Conservation (phyloP, 2,329 filamentous ascomycete genomes). For the Pyricularia sp. region DNA sequence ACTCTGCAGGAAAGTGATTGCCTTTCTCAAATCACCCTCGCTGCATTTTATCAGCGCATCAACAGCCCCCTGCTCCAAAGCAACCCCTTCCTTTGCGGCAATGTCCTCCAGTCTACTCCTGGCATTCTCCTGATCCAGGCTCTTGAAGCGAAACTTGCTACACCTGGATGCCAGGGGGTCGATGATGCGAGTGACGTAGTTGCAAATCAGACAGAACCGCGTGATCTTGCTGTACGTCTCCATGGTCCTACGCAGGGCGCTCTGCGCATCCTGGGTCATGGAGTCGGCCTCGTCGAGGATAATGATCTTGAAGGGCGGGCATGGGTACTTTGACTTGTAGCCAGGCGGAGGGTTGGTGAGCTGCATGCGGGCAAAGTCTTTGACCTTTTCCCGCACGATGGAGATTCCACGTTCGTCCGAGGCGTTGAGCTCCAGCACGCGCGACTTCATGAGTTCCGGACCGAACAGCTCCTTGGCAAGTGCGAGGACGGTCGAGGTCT, state of each 20-base stretch:
- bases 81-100: conserved; percentile 67
- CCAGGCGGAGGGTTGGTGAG: conserved; percentile 70
- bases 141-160: conserved; percentile 97
- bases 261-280: conserved; percentile 98
- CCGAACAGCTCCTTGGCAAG: conserved; percentile 97
- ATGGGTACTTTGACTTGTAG: conserved; percentile 68
- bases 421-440: conserved; percentile 98
- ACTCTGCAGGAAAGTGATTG: conserved; percentile 92
- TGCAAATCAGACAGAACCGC: conserved; percentile 94
- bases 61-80: conserved; percentile 67
- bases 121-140: conserved; percentile 78
- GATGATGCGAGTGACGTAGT: conserved; percentile 97
- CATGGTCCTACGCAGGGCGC: conserved; percentile 88
- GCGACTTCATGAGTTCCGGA: conserved; percentile 81
- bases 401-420: conserved; percentile 97
- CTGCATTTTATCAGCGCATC: conserved; percentile 79
- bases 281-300: conserved; percentile 96
- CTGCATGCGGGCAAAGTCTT: conserved; percentile 94
- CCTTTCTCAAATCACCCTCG: conserved; percentile 90
- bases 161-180: conserved; percentile 90
- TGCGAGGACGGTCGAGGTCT: conserved; percentile 95
- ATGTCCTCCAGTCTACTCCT: conserved; percentile 73
- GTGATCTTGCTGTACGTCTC: conserved; percentile 97
- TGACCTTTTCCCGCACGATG: conserved; percentile 96
- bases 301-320: conserved; percentile 97